phyloP scores from a whole-genome alignment of 176 grass and related monocot genomes.

The Oryza glumipatula region DNA sequence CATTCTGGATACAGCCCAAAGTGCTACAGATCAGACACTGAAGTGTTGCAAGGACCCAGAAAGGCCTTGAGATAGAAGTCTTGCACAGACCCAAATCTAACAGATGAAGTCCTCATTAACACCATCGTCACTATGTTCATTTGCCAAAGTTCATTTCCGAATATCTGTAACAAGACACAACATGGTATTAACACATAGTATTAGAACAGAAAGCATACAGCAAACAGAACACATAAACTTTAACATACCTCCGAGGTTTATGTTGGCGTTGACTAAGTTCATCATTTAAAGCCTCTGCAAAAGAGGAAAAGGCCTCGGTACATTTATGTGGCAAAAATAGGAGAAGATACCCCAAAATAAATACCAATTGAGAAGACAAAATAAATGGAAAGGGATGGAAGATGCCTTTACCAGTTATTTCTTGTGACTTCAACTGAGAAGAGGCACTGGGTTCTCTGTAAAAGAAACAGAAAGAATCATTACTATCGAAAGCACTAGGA shows the following conservation, averaged over 20 bases:
- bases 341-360: not conserved
- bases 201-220: conserved; percentile 12
- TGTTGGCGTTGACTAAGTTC: conserved; percentile 80
- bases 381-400: conserved; percentile 1
- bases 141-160: conserved; percentile 98
- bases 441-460: conserved; percentile 46
- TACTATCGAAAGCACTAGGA: not conserved
- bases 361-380: not conserved
- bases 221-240: not conserved
- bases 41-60: conserved; percentile 36
- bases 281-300: conserved; percentile 65
- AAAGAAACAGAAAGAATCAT: conserved; percentile 18
- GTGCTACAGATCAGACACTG: conserved; percentile 45
- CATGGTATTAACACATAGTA: conserved; percentile 32
- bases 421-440: conserved; percentile 44
- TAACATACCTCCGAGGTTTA: conserved; percentile 81
- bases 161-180: conserved; percentile 58
- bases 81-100: conserved; percentile 38
- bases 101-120: conserved; percentile 18
- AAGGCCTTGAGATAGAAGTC: conserved; percentile 43
- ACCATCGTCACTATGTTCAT: conserved; percentile 44
- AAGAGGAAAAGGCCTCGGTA: conserved; percentile 35
- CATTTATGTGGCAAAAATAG: not conserved
- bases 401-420: conserved; percentile 42
- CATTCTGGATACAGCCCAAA: conserved; percentile 36